These are phyloP conservation scores for Phialophora expanda DNA, from an alignment of 2,329 filamentous ascomycete genomes.

Conservation along the genomic window DNA sequence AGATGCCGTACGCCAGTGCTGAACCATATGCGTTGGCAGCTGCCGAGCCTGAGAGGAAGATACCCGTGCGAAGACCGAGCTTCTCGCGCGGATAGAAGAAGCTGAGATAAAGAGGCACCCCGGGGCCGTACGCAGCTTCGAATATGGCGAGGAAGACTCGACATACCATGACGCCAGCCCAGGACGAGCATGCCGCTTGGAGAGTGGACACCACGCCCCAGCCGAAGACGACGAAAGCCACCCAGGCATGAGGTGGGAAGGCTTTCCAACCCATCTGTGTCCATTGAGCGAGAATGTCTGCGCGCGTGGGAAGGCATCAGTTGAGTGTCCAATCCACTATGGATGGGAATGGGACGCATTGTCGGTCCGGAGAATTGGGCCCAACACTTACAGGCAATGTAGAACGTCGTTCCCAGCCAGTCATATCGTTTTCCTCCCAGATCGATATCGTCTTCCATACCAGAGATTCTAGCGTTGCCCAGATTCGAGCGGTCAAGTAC, in stretches of 20 bases:
- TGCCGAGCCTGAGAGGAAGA: constrained; percentile 53
- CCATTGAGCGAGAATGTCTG: constrained; percentile 41
- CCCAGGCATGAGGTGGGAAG: constrained; percentile 41
- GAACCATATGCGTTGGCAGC: constrained; percentile 49
- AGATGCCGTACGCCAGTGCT: constrained; percentile 58
- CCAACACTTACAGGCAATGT: constrained; percentile 52
- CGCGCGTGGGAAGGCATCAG: neutral
- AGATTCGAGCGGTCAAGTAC: constrained; percentile 60
- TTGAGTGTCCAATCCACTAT: neutral
- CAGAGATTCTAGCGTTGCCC: constrained; percentile 61
- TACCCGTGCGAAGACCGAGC: constrained; percentile 61
- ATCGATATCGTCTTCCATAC: constrained; percentile 57
- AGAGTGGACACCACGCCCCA: constrained; percentile 41
- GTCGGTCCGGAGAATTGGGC: neutral
- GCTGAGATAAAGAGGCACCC: constrained; percentile 58
- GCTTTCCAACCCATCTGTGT: constrained; percentile 41
- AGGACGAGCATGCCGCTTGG: constrained; percentile 37
- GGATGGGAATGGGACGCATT: neutral
- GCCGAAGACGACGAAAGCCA: constrained; percentile 38
- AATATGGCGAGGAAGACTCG: constrained; percentile 48
- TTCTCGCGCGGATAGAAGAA: constrained; percentile 66
- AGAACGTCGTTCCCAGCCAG: constrained; percentile 61
- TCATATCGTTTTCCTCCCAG: constrained; percentile 55
- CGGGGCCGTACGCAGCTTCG: constrained; percentile 50
- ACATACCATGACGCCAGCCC: constrained; percentile 41